These are phyloP conservation scores for Solanum paucissectum DNA, from an alignment of 257 asterid genomes.

Conservation along the genomic window DNA sequence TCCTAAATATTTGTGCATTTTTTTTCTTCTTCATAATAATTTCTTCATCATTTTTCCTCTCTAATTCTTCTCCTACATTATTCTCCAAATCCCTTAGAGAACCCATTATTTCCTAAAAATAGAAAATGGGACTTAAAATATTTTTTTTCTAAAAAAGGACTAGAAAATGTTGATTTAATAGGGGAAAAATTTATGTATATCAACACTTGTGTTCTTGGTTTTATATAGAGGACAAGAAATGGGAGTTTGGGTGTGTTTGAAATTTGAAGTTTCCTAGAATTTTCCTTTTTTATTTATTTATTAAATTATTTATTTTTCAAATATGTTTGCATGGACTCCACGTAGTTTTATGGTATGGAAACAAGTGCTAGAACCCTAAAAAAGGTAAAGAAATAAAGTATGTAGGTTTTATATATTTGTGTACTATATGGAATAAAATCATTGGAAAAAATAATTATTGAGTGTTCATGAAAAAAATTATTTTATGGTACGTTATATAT, in stretches of 20 bases:
- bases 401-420: background rate
- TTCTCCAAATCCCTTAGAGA: conserved; percentile 12
- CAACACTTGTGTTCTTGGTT: background rate
- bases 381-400: background rate
- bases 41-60: background rate
- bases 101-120: background rate
- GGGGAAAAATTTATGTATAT: background rate
- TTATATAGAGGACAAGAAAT: background rate
- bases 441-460: background rate
- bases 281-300: background rate
- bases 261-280: background rate
- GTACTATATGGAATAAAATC: background rate
- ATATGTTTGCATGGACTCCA: background rate
- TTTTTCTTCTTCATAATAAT: background rate
- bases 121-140: background rate
- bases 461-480: background rate
- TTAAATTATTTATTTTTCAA: background rate
- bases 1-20: conserved; percentile 1
- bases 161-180: background rate
- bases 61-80: background rate
- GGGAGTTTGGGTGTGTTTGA: background rate
- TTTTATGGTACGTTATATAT: background rate
- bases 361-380: background rate
- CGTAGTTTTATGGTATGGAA: background rate
- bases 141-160: background rate